Percentiles rank a stretch among this genome's conserved stretches.
These are phyloP conservation scores for Tuber brumale DNA, from an alignment of 495 filamentous ascomycete genomes.

Conservation along the genomic window DNA sequence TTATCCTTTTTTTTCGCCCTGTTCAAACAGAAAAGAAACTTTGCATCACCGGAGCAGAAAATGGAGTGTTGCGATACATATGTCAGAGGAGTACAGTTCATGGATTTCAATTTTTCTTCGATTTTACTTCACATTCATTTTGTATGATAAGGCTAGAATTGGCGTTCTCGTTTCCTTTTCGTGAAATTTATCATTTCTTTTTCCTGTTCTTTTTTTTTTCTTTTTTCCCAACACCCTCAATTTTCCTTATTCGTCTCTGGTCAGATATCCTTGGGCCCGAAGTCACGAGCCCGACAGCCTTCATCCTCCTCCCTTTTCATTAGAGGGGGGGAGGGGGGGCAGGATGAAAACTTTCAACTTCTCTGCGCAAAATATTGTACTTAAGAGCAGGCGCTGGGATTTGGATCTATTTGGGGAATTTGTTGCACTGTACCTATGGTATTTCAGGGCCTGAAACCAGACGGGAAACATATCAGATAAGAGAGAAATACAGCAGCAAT, in stretches of 20 bases:
- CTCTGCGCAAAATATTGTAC: slow-evolving; percentile 28
- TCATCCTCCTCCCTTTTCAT: slow-evolving; percentile 19
- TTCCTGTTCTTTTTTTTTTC: slow-evolving; percentile 18
- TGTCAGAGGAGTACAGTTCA: slow-evolving; percentile 22
- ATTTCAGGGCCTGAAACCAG: slow-evolving; percentile 1
- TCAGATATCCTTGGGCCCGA: slow-evolving; percentile 5
- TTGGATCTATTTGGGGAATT: slow-evolving; percentile 20
- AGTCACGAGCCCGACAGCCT: slow-evolving; percentile 1
- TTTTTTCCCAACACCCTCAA: slow-evolving; percentile 22
- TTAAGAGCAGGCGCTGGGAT: slow-evolving; percentile 27
- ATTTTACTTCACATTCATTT: slow-evolving; percentile 20
- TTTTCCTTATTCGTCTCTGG: slow-evolving; percentile 1
- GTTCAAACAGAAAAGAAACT: slow-evolving; percentile 15
- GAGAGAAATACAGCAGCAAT: background rate
- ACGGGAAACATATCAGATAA: slow-evolving; percentile 1
- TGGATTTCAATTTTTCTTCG: slow-evolving; percentile 33
- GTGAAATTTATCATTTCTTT: slow-evolving; percentile 21
- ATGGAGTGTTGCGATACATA: slow-evolving; percentile 11
- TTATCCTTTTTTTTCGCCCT: slow-evolving; percentile 24
- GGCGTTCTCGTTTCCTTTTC: slow-evolving; percentile 34
- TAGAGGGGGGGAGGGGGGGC: slow-evolving; percentile 7
- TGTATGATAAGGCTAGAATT: slow-evolving; percentile 40
- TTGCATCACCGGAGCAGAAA: slow-evolving; percentile 16
- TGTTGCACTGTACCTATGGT: slow-evolving; percentile 9
- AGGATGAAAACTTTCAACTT: slow-evolving; percentile 19